These are phyloP conservation scores for Microascus cirrosus DNA, from an alignment of 2,329 filamentous ascomycete genomes.

Conservation along the genomic window DNA sequence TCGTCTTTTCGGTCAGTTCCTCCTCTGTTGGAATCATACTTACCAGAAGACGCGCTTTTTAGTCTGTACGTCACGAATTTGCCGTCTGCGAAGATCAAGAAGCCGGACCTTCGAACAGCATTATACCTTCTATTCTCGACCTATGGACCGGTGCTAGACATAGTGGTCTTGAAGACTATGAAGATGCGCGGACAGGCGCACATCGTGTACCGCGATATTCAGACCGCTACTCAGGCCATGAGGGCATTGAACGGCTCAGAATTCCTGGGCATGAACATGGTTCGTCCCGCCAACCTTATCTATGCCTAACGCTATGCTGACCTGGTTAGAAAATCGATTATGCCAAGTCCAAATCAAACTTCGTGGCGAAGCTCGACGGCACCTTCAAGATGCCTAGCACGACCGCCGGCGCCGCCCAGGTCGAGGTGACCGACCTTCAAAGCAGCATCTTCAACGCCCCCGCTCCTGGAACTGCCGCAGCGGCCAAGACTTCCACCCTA, in stretches of 20 bases:
- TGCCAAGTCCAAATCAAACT: conserved; percentile 79
- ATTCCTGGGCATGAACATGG: conserved; percentile 77
- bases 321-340: conserved; percentile 69
- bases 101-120: conserved; percentile 72
- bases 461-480: conserved; percentile 34
- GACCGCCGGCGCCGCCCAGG: conserved; percentile 37
- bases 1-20: not conserved
- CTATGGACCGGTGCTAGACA: conserved; percentile 83
- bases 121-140: conserved; percentile 92
- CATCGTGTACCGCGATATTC: conserved; percentile 77
- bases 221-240: conserved; percentile 92
- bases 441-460: conserved; percentile 71
- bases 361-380: conserved; percentile 83
- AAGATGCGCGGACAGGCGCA: conserved; percentile 97
- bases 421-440: conserved; percentile 62
- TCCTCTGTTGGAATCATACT: not conserved
- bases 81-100: conserved; percentile 76
- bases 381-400: conserved; percentile 62
- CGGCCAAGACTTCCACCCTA: conserved; percentile 22
- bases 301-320: conserved; percentile 8
- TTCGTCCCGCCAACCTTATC: conserved; percentile 22
- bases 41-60: not conserved
- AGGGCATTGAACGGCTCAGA: conserved; percentile 74
- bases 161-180: conserved; percentile 77
- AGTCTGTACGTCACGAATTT: conserved; percentile 87